Evolutionary conservation across 1,284 basidiomycete genomes (phyloP).

Genomic region (Pseudozyma tsukubaensis): DNA sequence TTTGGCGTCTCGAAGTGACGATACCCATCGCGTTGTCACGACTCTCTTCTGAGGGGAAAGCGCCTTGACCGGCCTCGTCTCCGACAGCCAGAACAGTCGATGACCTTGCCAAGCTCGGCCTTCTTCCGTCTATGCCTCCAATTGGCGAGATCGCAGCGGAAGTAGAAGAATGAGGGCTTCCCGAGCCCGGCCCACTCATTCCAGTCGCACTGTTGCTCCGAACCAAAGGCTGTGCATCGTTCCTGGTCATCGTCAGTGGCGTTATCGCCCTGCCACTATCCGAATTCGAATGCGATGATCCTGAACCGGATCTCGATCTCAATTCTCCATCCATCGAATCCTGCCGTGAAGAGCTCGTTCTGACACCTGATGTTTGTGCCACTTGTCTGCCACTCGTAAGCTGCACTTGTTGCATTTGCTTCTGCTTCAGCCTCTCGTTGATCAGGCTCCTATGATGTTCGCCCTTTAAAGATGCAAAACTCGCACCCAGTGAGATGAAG

Average conservation of each 20-base stretch:
- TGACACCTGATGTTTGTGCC: no score
- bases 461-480: conserved; percentile 32
- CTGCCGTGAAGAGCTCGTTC: conserved; percentile 2
- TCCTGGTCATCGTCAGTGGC: conserved; percentile 24
- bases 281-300: conserved; percentile 15
- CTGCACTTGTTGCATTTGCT: conserved; percentile 31
- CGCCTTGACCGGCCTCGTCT: conserved; percentile 19
- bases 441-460: conserved; percentile 44
- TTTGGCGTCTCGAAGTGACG: conserved; percentile 26
- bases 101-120: conserved; percentile 29
- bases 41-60: conserved; percentile 37
- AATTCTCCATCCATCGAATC: conserved; percentile 6
- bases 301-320: conserved; percentile 24
- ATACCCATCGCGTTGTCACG: conserved; percentile 43
- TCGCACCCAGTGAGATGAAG: conserved; percentile 34
- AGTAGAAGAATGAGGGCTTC: conserved; percentile 15
- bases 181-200: conserved; percentile 18
- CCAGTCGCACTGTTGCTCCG: conserved; percentile 35
- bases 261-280: conserved; percentile 12
- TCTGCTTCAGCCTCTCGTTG: conserved; percentile 39
- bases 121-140: conserved; percentile 4
- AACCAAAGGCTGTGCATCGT: conserved; percentile 14
- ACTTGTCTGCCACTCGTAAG: not conserved
- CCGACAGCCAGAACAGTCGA: conserved; percentile 25
- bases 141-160: conserved; percentile 12